Conservation (phyloP, 2,329 filamentous ascomycete species). For the Davidsoniella eucalypti region DNA sequence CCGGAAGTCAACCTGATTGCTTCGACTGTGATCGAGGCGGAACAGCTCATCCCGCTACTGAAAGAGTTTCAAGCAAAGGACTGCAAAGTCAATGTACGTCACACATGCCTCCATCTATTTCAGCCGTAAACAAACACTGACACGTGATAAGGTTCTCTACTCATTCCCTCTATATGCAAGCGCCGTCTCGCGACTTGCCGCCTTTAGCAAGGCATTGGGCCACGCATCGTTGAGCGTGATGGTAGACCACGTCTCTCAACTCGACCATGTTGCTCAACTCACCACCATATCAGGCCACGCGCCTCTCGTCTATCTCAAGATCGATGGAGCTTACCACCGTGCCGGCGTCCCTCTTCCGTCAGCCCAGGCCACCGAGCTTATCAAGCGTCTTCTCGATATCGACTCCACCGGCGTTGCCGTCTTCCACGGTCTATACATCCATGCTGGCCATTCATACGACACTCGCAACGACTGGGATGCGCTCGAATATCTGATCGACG, state of each 20-base stretch:
- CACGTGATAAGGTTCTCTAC: constrained; percentile 41
- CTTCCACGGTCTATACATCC: constrained; percentile 53
- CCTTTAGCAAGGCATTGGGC: constrained; percentile 38
- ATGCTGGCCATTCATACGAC: constrained; percentile 57
- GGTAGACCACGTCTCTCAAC: constrained; percentile 50
- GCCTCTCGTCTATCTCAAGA: constrained; percentile 50
- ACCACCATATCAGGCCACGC: constrained; percentile 26
- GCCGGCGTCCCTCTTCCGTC: constrained; percentile 46
- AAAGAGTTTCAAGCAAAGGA: constrained; percentile 37
- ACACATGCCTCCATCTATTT: neutral
- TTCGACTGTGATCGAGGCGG: constrained; percentile 60
- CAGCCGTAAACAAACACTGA: neutral
- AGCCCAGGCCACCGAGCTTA: constrained; percentile 27
- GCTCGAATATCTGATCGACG: constrained; percentile 38
- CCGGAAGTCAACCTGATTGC: constrained; percentile 44
- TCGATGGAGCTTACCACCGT: constrained; percentile 57
- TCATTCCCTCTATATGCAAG: constrained; percentile 52
- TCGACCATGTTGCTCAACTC: constrained; percentile 30
- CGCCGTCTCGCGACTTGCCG: constrained; percentile 40
- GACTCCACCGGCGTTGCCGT: constrained; percentile 22
- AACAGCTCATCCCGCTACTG: constrained; percentile 46
- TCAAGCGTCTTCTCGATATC: constrained; percentile 28
- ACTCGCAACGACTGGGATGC: constrained; percentile 37
- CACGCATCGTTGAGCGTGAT: constrained; percentile 43
- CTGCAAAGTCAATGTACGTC: constrained; percentile 40